Evolutionary conservation across 2,329 filamentous ascomycete species (phyloP), one percentile per base, ranked within the genome.

Genomic region (Escovopsis weberi): DNA sequence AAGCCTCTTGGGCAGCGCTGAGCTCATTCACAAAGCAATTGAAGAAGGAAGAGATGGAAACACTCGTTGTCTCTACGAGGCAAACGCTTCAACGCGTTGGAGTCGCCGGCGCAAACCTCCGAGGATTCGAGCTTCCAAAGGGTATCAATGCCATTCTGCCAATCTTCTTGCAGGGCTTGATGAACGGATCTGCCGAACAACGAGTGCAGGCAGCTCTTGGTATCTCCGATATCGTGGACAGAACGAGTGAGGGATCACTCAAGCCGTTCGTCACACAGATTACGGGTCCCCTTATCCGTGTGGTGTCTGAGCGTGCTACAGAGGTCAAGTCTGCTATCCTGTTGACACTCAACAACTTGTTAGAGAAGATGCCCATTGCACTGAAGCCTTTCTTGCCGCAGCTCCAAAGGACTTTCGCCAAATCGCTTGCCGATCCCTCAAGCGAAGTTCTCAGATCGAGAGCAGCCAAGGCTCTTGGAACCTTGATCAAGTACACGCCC

Each of bases 241-340:
- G 91, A 45, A 93, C 91, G 26, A 89, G 81, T 60, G 78, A 86
- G 51, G 81, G 87, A 45, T 80, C 88, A 18, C 69, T 98, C 48
- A 93, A 91, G 63, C 86, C 88, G 7, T 96, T 93, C 55, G 91
- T 98, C 46, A 95, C 89, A 28, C 88, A 95, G 57, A 95, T 98
- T 53, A 96, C 93, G 5, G 91, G 91, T 58, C 91, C 93, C 19
- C 75, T 98, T 42, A 98, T 98, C 61, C 85, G 91, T 74, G 89
- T 96, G 19, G 88, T 98, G 15, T 95, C 91, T 5, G 91, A 98
- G 61, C 80, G 89, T 48, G 94, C 91, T 3, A 87, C 87, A 2
- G 93, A 98, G 41, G 87, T 98, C 62, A 96, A 94, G 66, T 82
- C 85, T 47, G 91, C 91, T 36, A 94, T 98, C 59, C 70, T 98